Base-by-base conservation (phyloP, 2,329 filamentous ascomycete genomes). In the Acephala macrosclerotiorum region DNA sequence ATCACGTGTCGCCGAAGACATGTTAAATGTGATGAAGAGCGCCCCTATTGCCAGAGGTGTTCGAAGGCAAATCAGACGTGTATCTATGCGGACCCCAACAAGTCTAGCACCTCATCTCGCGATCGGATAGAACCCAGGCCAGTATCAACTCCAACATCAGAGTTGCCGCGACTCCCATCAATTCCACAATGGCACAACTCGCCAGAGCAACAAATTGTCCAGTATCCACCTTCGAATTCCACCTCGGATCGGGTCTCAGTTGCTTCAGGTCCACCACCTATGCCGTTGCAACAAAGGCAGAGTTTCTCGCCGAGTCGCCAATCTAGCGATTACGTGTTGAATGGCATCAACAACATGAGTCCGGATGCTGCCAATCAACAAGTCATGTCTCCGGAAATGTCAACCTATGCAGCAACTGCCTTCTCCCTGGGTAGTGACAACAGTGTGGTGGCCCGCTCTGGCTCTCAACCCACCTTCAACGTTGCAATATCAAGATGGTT, bases 21-120 rank as follows among this genome's bases (percentile, higher is more conserved):
- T 64, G 79, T 83, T 64, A 83, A 83, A 75, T 83, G 82, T 69
- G 81, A 82, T 67, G 81, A 83, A 72, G 33, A 42, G 5, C 53
- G 40, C 18, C 65, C 61, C 22, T 40, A 47, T 36, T 83, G 81
- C 68, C 77, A 77, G 42, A 79, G 79, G 68, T 84, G 81, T 72
- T 71, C 75, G 18, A 83, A 82, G 69, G 79, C 77, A 47, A 75
- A 77, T 55, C 78, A 80, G 66, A 76, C 78, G 63, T 84, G 81
- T 68, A 69, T 78, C 16, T 70, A 61, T 26, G 65, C 29, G 29
- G 68, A 59, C 20, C 38, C 63, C 61, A 61, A 45, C 22, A 40
- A 26, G 26, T n/a, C 51, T 3, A 18, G 51, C 11, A 25, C 20
- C 16, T 49, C 20, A 40, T 22, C 33, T 42, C 38, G 38, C 18